These are phyloP conservation scores for Eucalyptus paniculata DNA, from an alignment of 345 rosid genomes.

Conservation along the genomic window DNA sequence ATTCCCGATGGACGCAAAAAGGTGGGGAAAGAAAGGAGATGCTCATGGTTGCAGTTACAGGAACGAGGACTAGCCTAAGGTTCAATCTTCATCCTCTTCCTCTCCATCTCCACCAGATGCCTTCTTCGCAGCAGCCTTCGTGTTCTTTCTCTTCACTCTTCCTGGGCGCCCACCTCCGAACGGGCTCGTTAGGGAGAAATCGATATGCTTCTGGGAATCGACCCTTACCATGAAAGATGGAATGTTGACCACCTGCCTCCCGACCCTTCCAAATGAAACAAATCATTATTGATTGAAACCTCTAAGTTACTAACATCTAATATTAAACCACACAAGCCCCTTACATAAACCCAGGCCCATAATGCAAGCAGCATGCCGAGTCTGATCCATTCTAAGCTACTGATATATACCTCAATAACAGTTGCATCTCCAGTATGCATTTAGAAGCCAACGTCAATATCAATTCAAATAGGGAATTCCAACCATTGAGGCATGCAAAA, in stretches of 20 bases:
- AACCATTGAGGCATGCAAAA: neutral
- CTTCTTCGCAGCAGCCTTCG: constrained; percentile 33
- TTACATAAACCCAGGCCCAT: neutral
- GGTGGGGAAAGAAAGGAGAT: neutral
- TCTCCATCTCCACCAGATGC: constrained; percentile 41
- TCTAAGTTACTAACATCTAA: neutral
- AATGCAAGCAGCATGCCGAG: neutral
- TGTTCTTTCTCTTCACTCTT: constrained; percentile 45
- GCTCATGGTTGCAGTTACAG: neutral
- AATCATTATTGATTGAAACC: neutral
- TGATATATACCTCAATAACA: neutral
- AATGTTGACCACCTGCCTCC: constrained; percentile 42
- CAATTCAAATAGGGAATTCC: neutral
- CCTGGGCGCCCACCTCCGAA: constrained; percentile 36
- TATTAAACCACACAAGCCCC: neutral
- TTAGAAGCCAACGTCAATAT: neutral
- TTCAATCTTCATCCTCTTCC: constrained; percentile 32
- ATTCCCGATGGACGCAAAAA: neutral
- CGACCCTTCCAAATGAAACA: constrained; percentile 15
- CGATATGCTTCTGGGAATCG: constrained; percentile 40
- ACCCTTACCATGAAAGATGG: constrained; percentile 43
- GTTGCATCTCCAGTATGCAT: neutral
- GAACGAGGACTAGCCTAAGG: neutral
- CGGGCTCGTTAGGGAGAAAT: constrained; percentile 36
- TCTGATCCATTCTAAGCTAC: neutral